Evolutionary conservation across 2,329 filamentous ascomycete species (phyloP), one percentile per base, ranked within the genome.

Genomic region (Exserohilum rostratum): DNA sequence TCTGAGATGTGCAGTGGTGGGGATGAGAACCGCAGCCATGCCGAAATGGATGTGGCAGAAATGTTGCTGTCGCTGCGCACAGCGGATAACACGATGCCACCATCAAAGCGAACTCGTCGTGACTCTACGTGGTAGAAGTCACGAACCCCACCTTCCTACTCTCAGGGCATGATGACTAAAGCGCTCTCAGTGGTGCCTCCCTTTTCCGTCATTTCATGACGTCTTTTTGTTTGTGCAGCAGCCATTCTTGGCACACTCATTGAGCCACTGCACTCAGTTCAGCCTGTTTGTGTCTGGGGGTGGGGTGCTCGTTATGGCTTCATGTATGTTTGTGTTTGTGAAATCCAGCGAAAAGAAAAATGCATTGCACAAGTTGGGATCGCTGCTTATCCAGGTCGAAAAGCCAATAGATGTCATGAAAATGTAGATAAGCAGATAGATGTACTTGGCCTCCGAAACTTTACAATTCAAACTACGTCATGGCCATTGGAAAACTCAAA

Each of bases 31-130:
- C 50, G 57, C 37, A 52, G 53, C 50, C 38, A 44, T 46, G 52
- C 56, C 15, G 73, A 77, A 11, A 52, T 74, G 6, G 68, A 71
- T 18, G 76, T 75, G 13, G 77, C 77, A 3, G 58, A 71, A 57
- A 55, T 68, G 45, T 58, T 79, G 52, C 53, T 76, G 46, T 64
- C 67, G 38, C 62, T 78, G 10, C 61, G 65, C 29, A 56, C 59
- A 35, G 62, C 43, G 13, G 70, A 70, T 39, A 42, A 57, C 13
- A 35, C 52, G n/a, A 55, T 71, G 38, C 64, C 59, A 18, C 48
- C 55, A 9, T 40, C 53, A 13, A 74, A 72, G 54, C 69, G 74
- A 18, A 68, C 67, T 52, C 69, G 72, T 48, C 65, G 64, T 33
- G 64, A 59, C n/a, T 69, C 64, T 17, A 61, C 46, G 42, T 64